A percentile compares a stretch with the other conserved stretches of the same genome.
Conservation (phyloP, 2,329 filamentous ascomycete species). For the Colletotrichum cereale region DNA sequence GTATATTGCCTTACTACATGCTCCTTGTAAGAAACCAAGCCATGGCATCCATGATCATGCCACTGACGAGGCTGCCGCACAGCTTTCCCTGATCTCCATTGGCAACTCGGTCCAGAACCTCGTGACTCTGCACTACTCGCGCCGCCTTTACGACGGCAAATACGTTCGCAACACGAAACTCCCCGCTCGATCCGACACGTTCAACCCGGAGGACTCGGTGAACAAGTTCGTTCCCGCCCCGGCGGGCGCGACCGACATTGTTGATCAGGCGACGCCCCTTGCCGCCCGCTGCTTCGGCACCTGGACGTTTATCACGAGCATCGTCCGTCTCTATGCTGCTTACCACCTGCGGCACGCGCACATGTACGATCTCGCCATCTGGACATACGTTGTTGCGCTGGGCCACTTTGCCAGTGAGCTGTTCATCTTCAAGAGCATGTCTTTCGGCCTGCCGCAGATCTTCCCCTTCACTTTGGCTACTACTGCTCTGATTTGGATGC, state of each 20-base stretch:
- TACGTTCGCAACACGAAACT: conserved; percentile 66
- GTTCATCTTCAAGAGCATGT: conserved; percentile 81
- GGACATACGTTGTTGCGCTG: conserved; percentile 84
- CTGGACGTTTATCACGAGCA: conserved; percentile 83
- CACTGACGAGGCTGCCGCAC: conserved; percentile 7
- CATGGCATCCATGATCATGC: not conserved
- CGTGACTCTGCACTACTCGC: conserved; percentile 81
- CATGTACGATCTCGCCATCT: conserved; percentile 84
- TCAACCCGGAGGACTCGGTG: conserved; percentile 65
- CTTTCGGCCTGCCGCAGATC: conserved; percentile 68
- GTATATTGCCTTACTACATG: conserved; percentile 71
- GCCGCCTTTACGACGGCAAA: conserved; percentile 84
- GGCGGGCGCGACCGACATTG: conserved; percentile 58
- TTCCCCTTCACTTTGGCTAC: conserved; percentile 68
- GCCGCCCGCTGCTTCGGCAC: conserved; percentile 86
- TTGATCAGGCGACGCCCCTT: conserved; percentile 78
- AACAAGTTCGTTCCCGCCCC: conserved; percentile 63
- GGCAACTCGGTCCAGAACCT: conserved; percentile 91
- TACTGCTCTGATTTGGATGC: conserved; percentile 71
- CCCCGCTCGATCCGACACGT: conserved; percentile 53
- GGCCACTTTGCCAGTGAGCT: conserved; percentile 86
- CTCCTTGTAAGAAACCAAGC: conserved; percentile 59
- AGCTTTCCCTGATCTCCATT: conserved; percentile 87
- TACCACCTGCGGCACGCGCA: conserved; percentile 81
- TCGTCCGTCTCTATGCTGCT: conserved; percentile 85